Percentiles rank a stretch among this genome's conserved stretches.
Evolutionary conservation across 2,329 filamentous ascomycete species (phyloP).

Genomic region (Penicillium sp.): DNA sequence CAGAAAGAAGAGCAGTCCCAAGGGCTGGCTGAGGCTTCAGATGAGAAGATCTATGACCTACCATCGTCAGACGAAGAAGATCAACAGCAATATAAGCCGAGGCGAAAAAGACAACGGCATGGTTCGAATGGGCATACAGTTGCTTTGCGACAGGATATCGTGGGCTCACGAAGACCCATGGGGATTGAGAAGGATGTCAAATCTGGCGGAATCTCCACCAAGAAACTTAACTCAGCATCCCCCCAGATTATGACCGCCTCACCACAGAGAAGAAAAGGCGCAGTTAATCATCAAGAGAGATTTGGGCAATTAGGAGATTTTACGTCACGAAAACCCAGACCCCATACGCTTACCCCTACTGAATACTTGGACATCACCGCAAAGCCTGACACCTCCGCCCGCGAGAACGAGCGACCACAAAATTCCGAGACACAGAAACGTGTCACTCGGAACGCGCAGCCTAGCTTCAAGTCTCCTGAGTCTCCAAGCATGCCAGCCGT

Average conservation of each 20-base stretch:
- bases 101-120: constrained; percentile 22
- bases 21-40: background rate
- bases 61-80: constrained; percentile 30
- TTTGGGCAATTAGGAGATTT: background rate
- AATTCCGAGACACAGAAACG: background rate
- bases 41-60: constrained; percentile 26
- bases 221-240: background rate
- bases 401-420: background rate
- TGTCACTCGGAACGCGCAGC: background rate
- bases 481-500: background rate
- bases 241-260: background rate
- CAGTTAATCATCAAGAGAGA: background rate
- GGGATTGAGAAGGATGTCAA: background rate
- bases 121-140: constrained; percentile 1
- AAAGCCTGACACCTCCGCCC: background rate
- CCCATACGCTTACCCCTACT: background rate
- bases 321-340: background rate
- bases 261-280: background rate
- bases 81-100: constrained; percentile 4
- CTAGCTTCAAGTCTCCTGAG: background rate
- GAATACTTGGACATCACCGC: background rate
- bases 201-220: background rate
- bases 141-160: background rate
- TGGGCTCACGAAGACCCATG: background rate
- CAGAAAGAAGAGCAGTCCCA: background rate